A percentile compares a stretch with the other conserved stretches of the same genome.
Evolutionary conservation across 2,329 filamentous ascomycete genomes (phyloP).

Genomic region (Trichoderma cornu-damae): DNA sequence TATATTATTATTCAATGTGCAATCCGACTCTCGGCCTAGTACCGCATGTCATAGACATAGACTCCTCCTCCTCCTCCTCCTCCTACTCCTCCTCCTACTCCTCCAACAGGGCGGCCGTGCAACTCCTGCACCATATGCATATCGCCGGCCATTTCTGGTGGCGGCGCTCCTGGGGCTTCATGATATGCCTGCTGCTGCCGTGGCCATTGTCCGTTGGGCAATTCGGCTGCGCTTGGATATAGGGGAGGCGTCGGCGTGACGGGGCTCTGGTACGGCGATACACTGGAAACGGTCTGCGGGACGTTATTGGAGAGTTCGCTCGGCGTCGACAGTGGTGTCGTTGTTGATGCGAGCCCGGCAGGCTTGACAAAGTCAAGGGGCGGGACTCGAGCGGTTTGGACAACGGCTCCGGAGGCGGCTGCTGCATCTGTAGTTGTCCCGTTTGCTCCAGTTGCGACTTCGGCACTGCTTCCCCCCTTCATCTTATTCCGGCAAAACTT

Average conservation of each 20-base stretch:
- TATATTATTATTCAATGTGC: background rate
- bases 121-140: conserved; percentile 11
- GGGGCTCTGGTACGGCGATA: conserved; percentile 1
- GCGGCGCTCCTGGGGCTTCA: background rate
- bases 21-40: background rate
- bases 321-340: background rate
- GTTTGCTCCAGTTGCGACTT: background rate
- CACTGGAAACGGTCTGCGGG: background rate
- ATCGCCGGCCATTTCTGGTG: conserved; percentile 3
- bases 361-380: background rate
- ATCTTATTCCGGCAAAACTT: background rate
- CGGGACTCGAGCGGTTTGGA: background rate
- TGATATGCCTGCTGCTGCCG: conserved; percentile 7
- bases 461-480: background rate
- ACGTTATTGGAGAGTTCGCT: background rate
- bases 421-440: background rate
- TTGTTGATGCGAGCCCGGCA: background rate
- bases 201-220: conserved; percentile 1
- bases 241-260: background rate
- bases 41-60: conserved; percentile 11
- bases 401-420: background rate
- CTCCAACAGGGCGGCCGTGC: background rate
- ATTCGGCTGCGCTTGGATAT: background rate
- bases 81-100: too few relatives aligned
- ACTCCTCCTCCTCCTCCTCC: too few relatives aligned